Evolutionary conservation across 2,329 filamentous ascomycete species (phyloP).

Genomic region (Penicillium sp.): DNA sequence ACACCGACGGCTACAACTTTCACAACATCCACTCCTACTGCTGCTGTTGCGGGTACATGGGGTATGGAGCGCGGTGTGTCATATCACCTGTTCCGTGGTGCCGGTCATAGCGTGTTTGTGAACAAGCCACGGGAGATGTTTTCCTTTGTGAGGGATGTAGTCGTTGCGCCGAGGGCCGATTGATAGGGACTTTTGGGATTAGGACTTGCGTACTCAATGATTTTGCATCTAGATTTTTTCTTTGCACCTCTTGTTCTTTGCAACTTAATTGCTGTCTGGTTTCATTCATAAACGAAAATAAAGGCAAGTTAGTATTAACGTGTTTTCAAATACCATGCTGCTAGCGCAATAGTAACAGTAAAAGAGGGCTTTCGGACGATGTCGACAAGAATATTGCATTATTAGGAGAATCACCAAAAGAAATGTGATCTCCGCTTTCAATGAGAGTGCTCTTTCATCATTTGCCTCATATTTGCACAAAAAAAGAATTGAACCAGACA

Average conservation of each 20-base stretch:
- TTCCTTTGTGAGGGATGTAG: constrained; percentile 38
- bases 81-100: constrained; percentile 38
- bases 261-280: too few relatives aligned
- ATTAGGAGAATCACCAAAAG: not conserved
- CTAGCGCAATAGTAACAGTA: not conserved
- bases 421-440: not conserved
- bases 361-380: not conserved
- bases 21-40: not conserved
- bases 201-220: not conserved
- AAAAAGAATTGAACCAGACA: not conserved
- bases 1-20: not conserved
- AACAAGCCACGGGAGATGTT: constrained; percentile 37
- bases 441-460: not conserved
- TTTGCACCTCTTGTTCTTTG: too few relatives aligned
- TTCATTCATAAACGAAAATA: not conserved
- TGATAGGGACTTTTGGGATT: not conserved
- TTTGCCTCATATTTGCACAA: not conserved
- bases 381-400: constrained; percentile 3
- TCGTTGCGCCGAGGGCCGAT: constrained; percentile 20
- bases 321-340: not conserved
- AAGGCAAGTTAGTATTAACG: not conserved
- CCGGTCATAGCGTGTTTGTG: constrained; percentile 36
- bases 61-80: constrained; percentile 35
- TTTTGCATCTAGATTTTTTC: not conserved
- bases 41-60: constrained; percentile 31